Evolutionary conservation across 2,329 filamentous ascomycete genomes (phyloP).

Genomic region (Penicillium sp.): DNA sequence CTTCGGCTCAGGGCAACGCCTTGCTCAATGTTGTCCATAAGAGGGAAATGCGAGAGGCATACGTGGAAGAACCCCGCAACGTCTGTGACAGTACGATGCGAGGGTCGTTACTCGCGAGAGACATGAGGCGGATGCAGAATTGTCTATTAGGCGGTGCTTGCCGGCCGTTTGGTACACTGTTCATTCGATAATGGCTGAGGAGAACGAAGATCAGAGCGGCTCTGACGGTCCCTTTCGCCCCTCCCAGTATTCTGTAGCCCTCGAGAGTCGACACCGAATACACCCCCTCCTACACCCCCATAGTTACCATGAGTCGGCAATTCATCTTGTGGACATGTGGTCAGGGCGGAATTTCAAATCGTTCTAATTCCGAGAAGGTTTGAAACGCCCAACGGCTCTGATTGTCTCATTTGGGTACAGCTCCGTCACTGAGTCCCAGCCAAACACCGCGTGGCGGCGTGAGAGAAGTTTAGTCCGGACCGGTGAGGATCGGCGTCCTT

Average conservation of each 20-base stretch:
- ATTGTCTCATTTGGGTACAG: conserved; percentile 15
- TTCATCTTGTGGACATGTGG: not conserved
- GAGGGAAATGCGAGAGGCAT: conserved; percentile 6
- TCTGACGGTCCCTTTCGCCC: not conserved
- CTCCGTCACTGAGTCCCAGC: conserved; percentile 10
- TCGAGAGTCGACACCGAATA: too few species aligned
- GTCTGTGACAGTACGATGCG: not conserved
- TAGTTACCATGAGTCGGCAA: not conserved
- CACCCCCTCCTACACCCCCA: not conserved
- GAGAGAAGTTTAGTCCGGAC: conserved; percentile 5
- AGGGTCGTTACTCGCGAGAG: not conserved
- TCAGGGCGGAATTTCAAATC: not conserved
- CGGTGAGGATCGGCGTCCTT: conserved; percentile 22
- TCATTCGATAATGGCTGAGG: not conserved
- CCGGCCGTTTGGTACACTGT: not conserved
- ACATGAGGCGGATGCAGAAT: not conserved
- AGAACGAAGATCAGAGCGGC: not conserved
- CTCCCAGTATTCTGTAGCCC: too few species aligned
- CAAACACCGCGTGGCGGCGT: conserved; percentile 4
- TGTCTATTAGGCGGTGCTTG: not conserved
- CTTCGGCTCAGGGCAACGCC: conserved; percentile 9
- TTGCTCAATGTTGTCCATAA: conserved; percentile 1
- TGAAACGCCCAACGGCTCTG: conserved; percentile 22
- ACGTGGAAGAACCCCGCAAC: not conserved
- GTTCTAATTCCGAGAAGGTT: conserved; percentile 8